Base-by-base conservation (phyloP, 306 rosid species). In the Prunus kanzakura region DNA sequence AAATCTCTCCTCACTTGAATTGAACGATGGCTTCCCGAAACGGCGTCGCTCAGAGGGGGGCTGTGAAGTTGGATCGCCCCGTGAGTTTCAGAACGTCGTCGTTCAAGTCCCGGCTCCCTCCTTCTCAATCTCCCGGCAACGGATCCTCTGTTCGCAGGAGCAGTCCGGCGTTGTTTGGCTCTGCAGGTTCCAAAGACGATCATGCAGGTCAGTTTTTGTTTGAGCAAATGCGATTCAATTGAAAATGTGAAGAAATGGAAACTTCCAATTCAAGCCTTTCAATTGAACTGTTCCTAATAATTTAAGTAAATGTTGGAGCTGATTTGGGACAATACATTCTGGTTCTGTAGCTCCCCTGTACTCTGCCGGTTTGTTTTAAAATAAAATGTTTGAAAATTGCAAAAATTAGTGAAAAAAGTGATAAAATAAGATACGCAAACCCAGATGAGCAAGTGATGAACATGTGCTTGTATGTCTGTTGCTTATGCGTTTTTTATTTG, bases 71-170 rank as follows among this genome's bases (percentile, higher is more conserved):
- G 87, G 91, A 87, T 82, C 88, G 86, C 65, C 85, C 81, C 2
- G 67, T 75, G 22, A 73, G 72, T 73, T 77, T 82, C 71, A 74
- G 74, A 70, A 60, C 80, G 38, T 75, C 91, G 29, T 82, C 91
- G 46, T 84, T 84, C 64, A 87, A 87, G 76, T 76, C 87, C 63
- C 72, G 76, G 43, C 65, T 72, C 29, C 64, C 87, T 56, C 76
- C 79, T 15, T 35, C 75, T 35, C 71, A 54, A 6, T 57, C 86
- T 16, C 32, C 88, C n/a, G 43, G 43, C 43, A 38, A 6, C 43
- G 87, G 88, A 84, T 80, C 86, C 77, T 71, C 72, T 64, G 71
- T 79, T 65, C 91, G 83, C 72, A 78, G 85, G 25, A 84, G 83
- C 55, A 80, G 80, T 62, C 78, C 90, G 3, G 73, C 84, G 8